These are phyloP conservation scores for Vaccinium vitisidaea DNA, from an alignment of 148 eudicot genomes.

Conservation along the genomic window DNA sequence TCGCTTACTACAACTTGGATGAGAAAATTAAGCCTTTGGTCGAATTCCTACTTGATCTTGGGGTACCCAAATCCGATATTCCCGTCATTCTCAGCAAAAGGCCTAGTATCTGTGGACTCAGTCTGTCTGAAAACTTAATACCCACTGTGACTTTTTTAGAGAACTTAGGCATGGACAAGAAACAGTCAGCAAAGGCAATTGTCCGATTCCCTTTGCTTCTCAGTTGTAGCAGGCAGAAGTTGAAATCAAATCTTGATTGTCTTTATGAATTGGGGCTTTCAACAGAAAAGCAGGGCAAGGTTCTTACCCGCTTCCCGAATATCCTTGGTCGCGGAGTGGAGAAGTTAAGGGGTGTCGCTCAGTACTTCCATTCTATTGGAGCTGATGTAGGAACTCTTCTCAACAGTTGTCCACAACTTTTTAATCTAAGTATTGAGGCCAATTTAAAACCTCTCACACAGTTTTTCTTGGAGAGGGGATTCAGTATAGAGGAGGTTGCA, in stretches of 20 bases:
- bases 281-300: slow-evolving; percentile 53
- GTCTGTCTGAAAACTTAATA: slow-evolving; percentile 70
- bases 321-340: slow-evolving; percentile 81
- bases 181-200: slow-evolving; percentile 75
- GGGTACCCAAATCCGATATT: slow-evolving; percentile 64
- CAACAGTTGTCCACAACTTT: slow-evolving; percentile 60
- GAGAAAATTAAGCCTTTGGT: slow-evolving; percentile 77
- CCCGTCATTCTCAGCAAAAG: slow-evolving; percentile 61
- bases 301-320: slow-evolving; percentile 69
- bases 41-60: slow-evolving; percentile 79
- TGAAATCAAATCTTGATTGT: slow-evolving; percentile 65
- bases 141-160: slow-evolving; percentile 79
- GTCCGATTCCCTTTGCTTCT: slow-evolving; percentile 74
- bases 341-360: slow-evolving; percentile 62
- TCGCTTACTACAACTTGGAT: slow-evolving; percentile 77
- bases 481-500: slow-evolving; percentile 46
- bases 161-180: slow-evolving; percentile 69
- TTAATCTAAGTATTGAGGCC: slow-evolving; percentile 65
- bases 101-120: slow-evolving; percentile 79
- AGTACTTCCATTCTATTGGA: slow-evolving; percentile 60
- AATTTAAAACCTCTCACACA: slow-evolving; percentile 70
- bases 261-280: slow-evolving; percentile 79
- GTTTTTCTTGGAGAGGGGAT: slow-evolving; percentile 70
- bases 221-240: slow-evolving; percentile 64
- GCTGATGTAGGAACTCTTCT: slow-evolving; percentile 58